Conservation (phyloP, 208 protist genomes). For the Novymonas esmeraldas region DNA sequence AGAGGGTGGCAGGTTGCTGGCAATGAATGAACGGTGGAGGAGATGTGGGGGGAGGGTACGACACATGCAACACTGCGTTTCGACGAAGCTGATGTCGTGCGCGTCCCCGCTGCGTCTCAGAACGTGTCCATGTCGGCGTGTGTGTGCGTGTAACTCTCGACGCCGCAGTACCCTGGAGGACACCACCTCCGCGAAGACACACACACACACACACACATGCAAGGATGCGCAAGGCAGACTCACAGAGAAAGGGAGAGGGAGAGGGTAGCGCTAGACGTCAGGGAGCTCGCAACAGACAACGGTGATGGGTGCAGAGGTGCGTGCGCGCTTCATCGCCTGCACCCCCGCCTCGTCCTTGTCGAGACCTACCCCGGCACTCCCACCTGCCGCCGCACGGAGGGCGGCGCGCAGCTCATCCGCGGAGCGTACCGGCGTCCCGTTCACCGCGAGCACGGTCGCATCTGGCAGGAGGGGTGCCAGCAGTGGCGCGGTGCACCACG, state of each 20-base stretch:
- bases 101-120: no score
- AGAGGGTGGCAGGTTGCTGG: not conserved
- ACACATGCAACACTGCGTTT: no score
- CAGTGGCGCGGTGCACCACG: constrained; percentile 25
- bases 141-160: no score
- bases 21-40: not conserved
- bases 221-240: not conserved
- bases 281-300: constrained; percentile 22
- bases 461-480: constrained; percentile 24
- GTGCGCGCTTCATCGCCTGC: constrained; percentile 18
- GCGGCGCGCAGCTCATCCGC: constrained; percentile 31
- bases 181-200: no score
- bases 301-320: constrained; percentile 4
- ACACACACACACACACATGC: no score
- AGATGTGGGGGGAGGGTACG: not conserved
- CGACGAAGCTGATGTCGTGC: no score
- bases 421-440: constrained; percentile 25
- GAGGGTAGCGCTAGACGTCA: no score
- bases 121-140: no score
- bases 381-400: constrained; percentile 11
- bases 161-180: no score
- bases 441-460: constrained; percentile 39
- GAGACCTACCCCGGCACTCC: not conserved
- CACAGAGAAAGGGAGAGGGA: constrained; percentile 12
- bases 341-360: not conserved